Percentiles rank a stretch among this genome's conserved stretches.
phyloP scores from a whole-genome alignment of 129 eudicot genomes.

The Erigeron canadensis region DNA sequence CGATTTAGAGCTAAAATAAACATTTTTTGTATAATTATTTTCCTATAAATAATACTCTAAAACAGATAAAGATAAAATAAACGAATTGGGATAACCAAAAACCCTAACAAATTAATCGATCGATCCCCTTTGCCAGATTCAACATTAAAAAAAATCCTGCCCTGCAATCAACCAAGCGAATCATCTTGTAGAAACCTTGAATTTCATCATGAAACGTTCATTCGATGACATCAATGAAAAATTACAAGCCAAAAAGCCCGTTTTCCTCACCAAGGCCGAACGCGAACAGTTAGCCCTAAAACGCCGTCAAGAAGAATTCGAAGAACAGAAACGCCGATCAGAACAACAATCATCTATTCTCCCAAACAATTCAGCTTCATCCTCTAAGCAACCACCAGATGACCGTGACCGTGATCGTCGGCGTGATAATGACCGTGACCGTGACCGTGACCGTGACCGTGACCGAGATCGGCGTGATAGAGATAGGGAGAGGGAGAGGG shows the following conservation, averaged over 20 bases:
- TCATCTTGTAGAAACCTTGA: neutral
- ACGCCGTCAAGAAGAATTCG: conserved; percentile 49
- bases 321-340: conserved; percentile 37
- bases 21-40: too few relatives aligned
- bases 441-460: conserved; percentile 30
- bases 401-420: conserved; percentile 34
- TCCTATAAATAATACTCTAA: too few relatives aligned
- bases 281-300: conserved; percentile 56
- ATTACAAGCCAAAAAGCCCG: conserved; percentile 43
- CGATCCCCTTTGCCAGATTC: conserved; percentile 18
- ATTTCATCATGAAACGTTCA: conserved; percentile 31
- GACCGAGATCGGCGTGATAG: conserved; percentile 37
- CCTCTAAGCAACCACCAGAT: conserved; percentile 32
- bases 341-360: conserved; percentile 10
- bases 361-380: conserved; percentile 22
- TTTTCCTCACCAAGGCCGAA: conserved; percentile 51
- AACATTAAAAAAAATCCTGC: conserved; percentile 28
- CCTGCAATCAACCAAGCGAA: conserved; percentile 37
- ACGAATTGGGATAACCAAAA: neutral
- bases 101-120: neutral
- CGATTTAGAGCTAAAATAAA: too few relatives aligned
- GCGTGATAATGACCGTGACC: conserved; percentile 40
- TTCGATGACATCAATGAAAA: conserved; percentile 36
- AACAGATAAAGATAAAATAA: neutral
- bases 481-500: conserved; percentile 43